phyloP scores from a whole-genome alignment of 2,329 filamentous ascomycete species.

The Paramyrothecium sp. region DNA sequence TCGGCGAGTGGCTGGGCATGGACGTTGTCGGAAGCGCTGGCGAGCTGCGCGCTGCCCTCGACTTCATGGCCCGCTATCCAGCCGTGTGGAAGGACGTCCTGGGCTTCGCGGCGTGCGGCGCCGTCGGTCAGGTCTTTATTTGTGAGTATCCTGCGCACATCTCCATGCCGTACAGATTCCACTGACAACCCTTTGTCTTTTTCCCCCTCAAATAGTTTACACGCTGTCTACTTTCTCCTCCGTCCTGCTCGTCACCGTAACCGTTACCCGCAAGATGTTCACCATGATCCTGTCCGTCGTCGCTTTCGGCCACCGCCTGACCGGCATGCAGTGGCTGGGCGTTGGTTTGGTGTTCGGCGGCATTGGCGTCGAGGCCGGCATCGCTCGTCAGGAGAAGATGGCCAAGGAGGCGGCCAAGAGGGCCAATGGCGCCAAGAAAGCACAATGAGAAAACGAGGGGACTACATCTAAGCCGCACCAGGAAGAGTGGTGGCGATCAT shows the following conservation, averaged over 20 bases:
- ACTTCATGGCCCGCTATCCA: constrained; percentile 79
- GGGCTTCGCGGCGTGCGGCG: constrained; percentile 85
- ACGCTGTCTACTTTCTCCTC: constrained; percentile 91
- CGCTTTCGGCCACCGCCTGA: constrained; percentile 87
- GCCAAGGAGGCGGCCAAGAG: constrained; percentile 69
- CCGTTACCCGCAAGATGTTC: constrained; percentile 97
- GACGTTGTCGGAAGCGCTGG: constrained; percentile 64
- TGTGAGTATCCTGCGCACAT: constrained; percentile 48
- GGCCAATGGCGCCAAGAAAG: constrained; percentile 29
- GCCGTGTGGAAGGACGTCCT: constrained; percentile 83
- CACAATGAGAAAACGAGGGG: constrained; percentile 16
- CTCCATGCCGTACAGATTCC: background rate
- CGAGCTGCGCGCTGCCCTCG: constrained; percentile 76
- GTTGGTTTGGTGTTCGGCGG: constrained; percentile 93
- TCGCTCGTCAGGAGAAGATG: constrained; percentile 79
- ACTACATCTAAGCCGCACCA: background rate
- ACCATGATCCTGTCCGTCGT: constrained; percentile 97
- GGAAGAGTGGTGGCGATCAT: no score
- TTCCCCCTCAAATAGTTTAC: constrained; percentile 57
- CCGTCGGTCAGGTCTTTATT: constrained; percentile 94
- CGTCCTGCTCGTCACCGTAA: constrained; percentile 90
- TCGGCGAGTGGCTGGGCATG: constrained; percentile 66
- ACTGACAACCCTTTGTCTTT: constrained; percentile 14
- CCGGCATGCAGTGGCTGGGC: constrained; percentile 88
- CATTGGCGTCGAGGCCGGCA: constrained; percentile 84